Conservation (phyloP, 371 early-diverging fungal species). For the Rhizopus microsporus region DNA sequence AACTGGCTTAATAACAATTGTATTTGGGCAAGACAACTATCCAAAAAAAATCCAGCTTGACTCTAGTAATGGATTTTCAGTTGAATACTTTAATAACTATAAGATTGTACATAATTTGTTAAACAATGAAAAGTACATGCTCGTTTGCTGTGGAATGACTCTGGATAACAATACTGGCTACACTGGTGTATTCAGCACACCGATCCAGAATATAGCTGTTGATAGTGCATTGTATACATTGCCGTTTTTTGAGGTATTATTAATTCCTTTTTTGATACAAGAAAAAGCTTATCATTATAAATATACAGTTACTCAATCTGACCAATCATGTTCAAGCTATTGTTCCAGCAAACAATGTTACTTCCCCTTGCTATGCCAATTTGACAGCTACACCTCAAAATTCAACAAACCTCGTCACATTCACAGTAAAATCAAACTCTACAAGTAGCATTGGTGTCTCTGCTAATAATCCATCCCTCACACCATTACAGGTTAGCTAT, state of each 20-base stretch:
- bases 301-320: slow-evolving; percentile 2
- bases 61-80: slow-evolving; percentile 18
- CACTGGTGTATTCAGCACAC: slow-evolving; percentile 24
- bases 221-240: slow-evolving; percentile 11
- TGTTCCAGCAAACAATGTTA: slow-evolving; percentile 16
- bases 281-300: background rate
- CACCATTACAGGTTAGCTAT: slow-evolving; percentile 18
- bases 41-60: background rate
- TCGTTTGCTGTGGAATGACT: slow-evolving; percentile 31
- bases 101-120: slow-evolving; percentile 27
- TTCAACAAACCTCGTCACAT: slow-evolving; percentile 12
- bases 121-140: slow-evolving; percentile 24
- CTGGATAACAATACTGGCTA: slow-evolving; percentile 18
- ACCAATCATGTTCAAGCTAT: slow-evolving; percentile 13
- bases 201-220: slow-evolving; percentile 18
- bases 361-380: slow-evolving; percentile 24
- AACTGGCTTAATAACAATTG: background rate
- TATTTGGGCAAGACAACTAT: background rate
- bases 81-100: slow-evolving; percentile 30
- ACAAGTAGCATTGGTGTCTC: slow-evolving; percentile 23
- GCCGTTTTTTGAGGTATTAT: slow-evolving; percentile 25
- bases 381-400: slow-evolving; percentile 12
- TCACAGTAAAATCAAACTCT: slow-evolving; percentile 9
- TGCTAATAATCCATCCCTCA: slow-evolving; percentile 9
- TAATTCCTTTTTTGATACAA: background rate